Percentiles rank a stretch among this genome's conserved stretches.
Conservation (phyloP, 768 basidiomycete species). For the Russula earlei region DNA sequence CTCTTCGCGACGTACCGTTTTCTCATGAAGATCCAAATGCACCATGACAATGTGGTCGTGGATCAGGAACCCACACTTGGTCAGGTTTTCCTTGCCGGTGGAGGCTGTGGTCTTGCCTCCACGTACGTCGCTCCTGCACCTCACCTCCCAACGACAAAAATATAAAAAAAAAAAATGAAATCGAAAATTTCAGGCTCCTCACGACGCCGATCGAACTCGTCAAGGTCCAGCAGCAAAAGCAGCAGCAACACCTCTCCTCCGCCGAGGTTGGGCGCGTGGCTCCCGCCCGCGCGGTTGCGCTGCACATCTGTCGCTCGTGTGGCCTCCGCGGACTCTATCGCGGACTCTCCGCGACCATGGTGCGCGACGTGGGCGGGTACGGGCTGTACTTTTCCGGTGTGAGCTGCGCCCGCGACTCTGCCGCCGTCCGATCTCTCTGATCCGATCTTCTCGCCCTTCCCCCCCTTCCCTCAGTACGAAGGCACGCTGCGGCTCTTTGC, state of each 20-base stretch:
- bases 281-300: conserved; percentile 40
- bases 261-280: conserved; percentile 5
- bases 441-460: neutral
- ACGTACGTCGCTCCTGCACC: conserved; percentile 51
- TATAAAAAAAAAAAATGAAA: no score
- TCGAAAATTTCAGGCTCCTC: conserved; percentile 39
- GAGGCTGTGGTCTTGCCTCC: conserved; percentile 68
- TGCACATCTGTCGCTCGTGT: conserved; percentile 41
- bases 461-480: conserved; percentile 41
- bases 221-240: conserved; percentile 75
- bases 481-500: conserved; percentile 47
- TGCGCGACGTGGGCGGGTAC: conserved; percentile 66
- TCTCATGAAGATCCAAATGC: conserved; percentile 59
- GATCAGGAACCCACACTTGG: conserved; percentile 45
- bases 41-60: conserved; percentile 26
- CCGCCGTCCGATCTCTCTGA: neutral
- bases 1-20: conserved; percentile 81
- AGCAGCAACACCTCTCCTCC: conserved; percentile 24
- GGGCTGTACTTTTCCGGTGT: conserved; percentile 64
- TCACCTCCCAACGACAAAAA: no score
- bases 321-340: conserved; percentile 68
- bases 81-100: conserved; percentile 71
- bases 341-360: conserved; percentile 60
- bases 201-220: conserved; percentile 81
- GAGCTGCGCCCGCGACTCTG: neutral